A percentile compares a stretch with the other conserved stretches of the same genome.
phyloP scores from a whole-genome alignment of 1,284 basidiomycete species.

The Ganoderma sinense region DNA sequence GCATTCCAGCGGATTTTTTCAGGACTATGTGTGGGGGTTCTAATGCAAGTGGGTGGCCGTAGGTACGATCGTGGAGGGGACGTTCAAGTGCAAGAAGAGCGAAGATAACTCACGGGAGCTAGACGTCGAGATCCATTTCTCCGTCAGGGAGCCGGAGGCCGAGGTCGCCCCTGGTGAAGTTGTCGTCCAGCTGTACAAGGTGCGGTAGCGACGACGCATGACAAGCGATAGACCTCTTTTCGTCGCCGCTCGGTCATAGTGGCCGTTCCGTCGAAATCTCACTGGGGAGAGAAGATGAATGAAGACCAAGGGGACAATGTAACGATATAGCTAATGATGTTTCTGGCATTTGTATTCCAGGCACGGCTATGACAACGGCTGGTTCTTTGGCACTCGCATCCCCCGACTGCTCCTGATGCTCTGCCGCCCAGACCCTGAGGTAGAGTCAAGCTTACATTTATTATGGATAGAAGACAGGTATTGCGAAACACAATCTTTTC shows the following conservation, averaged over 20 bases:
- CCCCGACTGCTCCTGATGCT: background rate
- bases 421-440: background rate
- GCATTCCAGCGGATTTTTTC: conserved; percentile 32
- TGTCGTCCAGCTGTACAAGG: conserved; percentile 82
- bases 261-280: background rate
- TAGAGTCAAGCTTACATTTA: background rate
- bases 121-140: conserved; percentile 92
- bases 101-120: conserved; percentile 87
- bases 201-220: conserved; percentile 54
- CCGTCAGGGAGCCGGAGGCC: conserved; percentile 50
- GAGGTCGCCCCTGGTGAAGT: conserved; percentile 44
- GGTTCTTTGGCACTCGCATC: background rate
- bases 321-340: background rate
- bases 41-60: conserved; percentile 1
- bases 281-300: background rate
- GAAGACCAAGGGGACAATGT: background rate
- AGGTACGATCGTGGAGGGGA: conserved; percentile 85
- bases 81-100: conserved; percentile 86
- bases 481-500: no score
- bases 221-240: background rate
- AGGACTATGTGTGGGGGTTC: conserved; percentile 3
- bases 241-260: background rate
- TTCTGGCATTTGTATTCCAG: background rate
- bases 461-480: background rate
- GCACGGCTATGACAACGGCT: background rate